phyloP scores from a whole-genome alignment of 1,284 basidiomycete species.

The Pterulicium gracile region DNA sequence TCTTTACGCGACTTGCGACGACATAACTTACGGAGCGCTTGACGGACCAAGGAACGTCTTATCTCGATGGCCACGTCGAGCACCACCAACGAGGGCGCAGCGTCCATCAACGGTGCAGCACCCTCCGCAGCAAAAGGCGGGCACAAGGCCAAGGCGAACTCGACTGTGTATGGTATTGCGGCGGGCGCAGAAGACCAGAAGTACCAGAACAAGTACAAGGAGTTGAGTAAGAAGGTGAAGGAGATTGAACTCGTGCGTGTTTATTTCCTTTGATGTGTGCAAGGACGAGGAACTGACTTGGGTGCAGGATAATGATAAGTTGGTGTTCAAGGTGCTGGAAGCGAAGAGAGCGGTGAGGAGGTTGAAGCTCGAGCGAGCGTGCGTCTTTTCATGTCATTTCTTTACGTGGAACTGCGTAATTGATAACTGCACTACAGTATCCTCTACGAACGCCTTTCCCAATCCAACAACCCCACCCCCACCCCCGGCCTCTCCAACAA shows the following conservation, averaged over 20 bases:
- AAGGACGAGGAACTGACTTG: neutral
- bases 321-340: conserved; percentile 71
- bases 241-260: conserved; percentile 71
- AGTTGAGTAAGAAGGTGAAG: conserved; percentile 80
- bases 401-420: conserved; percentile 16
- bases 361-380: conserved; percentile 86
- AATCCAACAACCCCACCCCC: conserved; percentile 34
- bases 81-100: too few species aligned
- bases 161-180: too few species aligned
- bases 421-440: conserved; percentile 39
- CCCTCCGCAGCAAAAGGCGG: too few species aligned
- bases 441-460: conserved; percentile 64
- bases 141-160: too few species aligned
- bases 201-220: conserved; percentile 84
- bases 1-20: too few species aligned
- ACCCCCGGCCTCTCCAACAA: conserved; percentile 22
- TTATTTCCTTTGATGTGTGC: conserved; percentile 7
- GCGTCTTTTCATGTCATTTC: conserved; percentile 26
- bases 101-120: too few species aligned
- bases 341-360: conserved; percentile 82
- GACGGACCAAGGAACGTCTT: too few species aligned
- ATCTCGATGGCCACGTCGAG: too few species aligned
- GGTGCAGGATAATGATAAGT: conserved; percentile 76
- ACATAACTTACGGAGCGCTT: too few species aligned
- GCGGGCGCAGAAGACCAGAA: conserved; percentile 80